Conservation (phyloP, 1,139 yeast species). For the Candida sp. region DNA sequence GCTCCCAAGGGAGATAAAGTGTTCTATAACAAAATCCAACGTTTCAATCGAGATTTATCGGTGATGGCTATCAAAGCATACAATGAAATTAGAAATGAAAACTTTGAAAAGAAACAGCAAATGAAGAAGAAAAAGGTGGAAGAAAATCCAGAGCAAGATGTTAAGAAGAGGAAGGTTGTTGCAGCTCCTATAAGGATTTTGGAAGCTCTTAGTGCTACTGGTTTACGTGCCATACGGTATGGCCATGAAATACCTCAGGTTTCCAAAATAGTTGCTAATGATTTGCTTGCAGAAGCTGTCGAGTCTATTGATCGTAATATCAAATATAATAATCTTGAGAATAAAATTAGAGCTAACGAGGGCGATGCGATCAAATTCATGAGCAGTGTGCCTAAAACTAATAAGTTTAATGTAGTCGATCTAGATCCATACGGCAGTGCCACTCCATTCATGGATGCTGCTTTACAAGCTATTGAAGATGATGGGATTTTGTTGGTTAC, state of each 20-base stretch:
- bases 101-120: constrained; percentile 19
- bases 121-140: neutral
- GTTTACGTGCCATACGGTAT: constrained; percentile 88
- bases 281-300: constrained; percentile 85
- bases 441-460: constrained; percentile 89
- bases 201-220: constrained; percentile 95
- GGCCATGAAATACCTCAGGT: constrained; percentile 85
- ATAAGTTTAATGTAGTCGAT: constrained; percentile 78
- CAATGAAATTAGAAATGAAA: constrained; percentile 47
- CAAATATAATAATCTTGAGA: constrained; percentile 55
- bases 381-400: constrained; percentile 43
- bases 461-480: constrained; percentile 74
- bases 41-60: constrained; percentile 89
- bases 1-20: constrained; percentile 80
- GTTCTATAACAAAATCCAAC: constrained; percentile 95
- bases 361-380: constrained; percentile 89
- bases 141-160: constrained; percentile 13
- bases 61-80: constrained; percentile 85
- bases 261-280: constrained; percentile 79
- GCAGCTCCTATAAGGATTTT: constrained; percentile 49
- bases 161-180: constrained; percentile 22
- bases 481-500: constrained; percentile 87
- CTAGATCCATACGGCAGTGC: constrained; percentile 98
- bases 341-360: constrained; percentile 57
- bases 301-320: constrained; percentile 71